Conservation (phyloP, 164 flowering plant genomes). For the Litsea cubeba region DNA sequence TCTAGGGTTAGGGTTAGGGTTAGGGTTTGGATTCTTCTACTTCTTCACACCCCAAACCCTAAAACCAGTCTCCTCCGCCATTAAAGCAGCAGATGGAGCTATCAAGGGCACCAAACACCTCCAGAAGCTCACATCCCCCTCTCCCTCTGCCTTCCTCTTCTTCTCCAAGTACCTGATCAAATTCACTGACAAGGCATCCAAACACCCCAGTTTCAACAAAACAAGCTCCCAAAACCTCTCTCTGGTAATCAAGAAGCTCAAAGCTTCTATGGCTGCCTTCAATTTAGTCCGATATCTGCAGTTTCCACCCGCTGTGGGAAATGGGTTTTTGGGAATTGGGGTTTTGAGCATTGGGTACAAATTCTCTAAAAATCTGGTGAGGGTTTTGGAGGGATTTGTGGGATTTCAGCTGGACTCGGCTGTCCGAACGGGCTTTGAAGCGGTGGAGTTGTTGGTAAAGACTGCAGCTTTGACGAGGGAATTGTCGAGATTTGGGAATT, state of each 20-base stretch:
- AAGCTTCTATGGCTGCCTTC: constrained; percentile 6
- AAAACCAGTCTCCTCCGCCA: constrained; percentile 11
- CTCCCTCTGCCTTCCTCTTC: constrained; percentile 1
- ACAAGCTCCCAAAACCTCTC: neutral
- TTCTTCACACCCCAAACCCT: constrained; percentile 4
- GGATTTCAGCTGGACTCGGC: constrained; percentile 11
- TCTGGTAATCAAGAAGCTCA: constrained; percentile 3
- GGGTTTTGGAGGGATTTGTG: constrained; percentile 16
- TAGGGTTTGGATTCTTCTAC: constrained; percentile 6
- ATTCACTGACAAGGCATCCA: constrained; percentile 7
- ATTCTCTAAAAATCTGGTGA: constrained; percentile 11
- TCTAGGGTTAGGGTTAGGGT: constrained; percentile 12
- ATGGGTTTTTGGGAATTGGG: constrained; percentile 9
- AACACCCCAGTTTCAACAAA: constrained; percentile 5
- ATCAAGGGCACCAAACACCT: constrained; percentile 11
- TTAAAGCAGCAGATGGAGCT: constrained; percentile 12
- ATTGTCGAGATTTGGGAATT: constrained; percentile 3
- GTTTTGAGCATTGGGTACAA: constrained; percentile 14
- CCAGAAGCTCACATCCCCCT: constrained; percentile 6
- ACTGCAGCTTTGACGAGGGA: constrained; percentile 7
- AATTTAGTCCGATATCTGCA: constrained; percentile 12
- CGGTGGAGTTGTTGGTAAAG: constrained; percentile 10
- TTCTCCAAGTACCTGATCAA: constrained; percentile 10
- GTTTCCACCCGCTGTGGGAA: neutral
- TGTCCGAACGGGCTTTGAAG: constrained; percentile 5